These are phyloP conservation scores for Pseudogymnoascus sp. DNA, from an alignment of 2,329 filamentous ascomycete species.

Conservation along the genomic window DNA sequence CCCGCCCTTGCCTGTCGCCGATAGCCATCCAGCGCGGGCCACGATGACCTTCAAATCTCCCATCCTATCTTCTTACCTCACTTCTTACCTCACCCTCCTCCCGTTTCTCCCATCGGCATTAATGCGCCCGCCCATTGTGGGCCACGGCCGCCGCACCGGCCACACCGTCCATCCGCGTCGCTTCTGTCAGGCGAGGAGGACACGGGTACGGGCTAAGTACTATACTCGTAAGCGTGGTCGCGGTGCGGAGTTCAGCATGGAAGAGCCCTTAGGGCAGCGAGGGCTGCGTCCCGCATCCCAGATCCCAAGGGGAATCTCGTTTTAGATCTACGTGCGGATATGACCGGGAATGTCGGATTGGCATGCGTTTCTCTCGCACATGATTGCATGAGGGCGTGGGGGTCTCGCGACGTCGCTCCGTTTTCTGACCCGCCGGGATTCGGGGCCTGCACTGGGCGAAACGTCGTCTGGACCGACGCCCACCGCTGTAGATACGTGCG, in stretches of 20 bases:
- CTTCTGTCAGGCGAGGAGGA: neutral
- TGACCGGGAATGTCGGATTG: neutral
- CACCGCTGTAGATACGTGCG: neutral
- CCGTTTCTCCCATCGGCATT: neutral
- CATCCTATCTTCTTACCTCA: neutral
- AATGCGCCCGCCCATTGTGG: neutral
- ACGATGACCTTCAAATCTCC: constrained; percentile 1
- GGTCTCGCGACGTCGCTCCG: constrained; percentile 1
- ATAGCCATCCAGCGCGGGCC: neutral
- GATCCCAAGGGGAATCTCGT: neutral
- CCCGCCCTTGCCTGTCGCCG: neutral
- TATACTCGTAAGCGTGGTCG: neutral
- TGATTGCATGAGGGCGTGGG: constrained; percentile 2
- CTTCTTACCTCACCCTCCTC: neutral
- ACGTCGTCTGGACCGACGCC: neutral
- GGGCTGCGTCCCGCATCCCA: neutral
- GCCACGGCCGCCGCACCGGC: neutral
- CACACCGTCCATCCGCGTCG: neutral
- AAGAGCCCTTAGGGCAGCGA: neutral
- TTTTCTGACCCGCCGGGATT: neutral
- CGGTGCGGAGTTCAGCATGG: neutral
- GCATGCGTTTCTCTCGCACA: neutral
- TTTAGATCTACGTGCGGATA: neutral
- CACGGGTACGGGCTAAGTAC: neutral
- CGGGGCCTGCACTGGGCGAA: neutral